Base-by-base conservation (phyloP, 2,329 filamentous ascomycete genomes). In the Cladophialophora psammophila region DNA sequence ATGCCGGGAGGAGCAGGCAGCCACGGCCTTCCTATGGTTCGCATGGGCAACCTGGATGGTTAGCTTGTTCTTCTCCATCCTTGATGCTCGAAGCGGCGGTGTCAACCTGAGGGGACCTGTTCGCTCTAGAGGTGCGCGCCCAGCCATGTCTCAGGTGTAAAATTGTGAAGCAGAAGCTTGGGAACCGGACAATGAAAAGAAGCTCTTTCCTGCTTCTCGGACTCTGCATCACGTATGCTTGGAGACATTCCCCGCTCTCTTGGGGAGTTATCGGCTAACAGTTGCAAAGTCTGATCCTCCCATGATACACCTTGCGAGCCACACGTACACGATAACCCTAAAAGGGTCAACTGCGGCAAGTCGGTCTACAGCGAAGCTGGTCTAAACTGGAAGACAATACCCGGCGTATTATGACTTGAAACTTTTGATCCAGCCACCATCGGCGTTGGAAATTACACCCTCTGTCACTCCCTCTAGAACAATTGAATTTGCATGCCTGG, bases 11-110 rank as follows among this genome's bases (percentile, higher is more conserved):
- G 82, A 82, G 9, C 82, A 85, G 73, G 83, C 84, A 5, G 74
- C 80, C 2, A 78, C 76, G 26, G 83, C 83, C 0, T 86, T 86
- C 77, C 76, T 85, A 57, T 86, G 82, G 82, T 84, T 86, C 69
- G 77, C 75, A 8, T 85, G 80, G 76, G 80, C 77, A 45, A 72
- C 79, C 5, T 85, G 80, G 67, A 75, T 80, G 52, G 77, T 73
- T 5, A 81, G 80, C 6, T 69, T 80, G 57, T 66, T 81, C 61
- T 71, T 82, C 60, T 82, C 80, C 1, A 63, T 78, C 66, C 68
- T 83, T 53, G 71, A 74, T 65, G 71, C 76, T 20, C 78, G 79
- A 56, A 72, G 76, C 7, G 65, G 75, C 6, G 74, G 73, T 53
- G 73, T 73, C 56, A 78, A 77, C 73, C 68, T 78, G 68, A 77